Conservation (phyloP, 2,329 filamentous ascomycete genomes). For the Fusarium hainanense region DNA sequence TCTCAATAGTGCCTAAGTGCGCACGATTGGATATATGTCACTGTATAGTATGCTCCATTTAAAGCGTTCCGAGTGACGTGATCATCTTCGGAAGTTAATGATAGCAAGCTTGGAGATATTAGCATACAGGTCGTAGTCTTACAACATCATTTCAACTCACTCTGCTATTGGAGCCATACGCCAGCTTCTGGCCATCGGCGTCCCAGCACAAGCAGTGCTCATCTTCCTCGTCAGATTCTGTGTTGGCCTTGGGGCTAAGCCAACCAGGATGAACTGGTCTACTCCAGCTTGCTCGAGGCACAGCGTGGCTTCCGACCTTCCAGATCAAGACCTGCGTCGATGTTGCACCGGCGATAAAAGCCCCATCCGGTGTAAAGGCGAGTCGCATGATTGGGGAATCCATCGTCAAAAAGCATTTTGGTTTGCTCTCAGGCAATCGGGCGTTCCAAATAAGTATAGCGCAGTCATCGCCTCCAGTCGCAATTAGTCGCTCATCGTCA, state of each 20-base stretch:
- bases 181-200: constrained; percentile 68
- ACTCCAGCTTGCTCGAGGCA: constrained; percentile 71
- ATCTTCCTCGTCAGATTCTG: constrained; percentile 68
- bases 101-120: constrained; percentile 57
- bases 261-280: constrained; percentile 66
- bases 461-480: constrained; percentile 71
- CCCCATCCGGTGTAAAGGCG: constrained; percentile 71
- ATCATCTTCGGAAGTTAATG: constrained; percentile 61
- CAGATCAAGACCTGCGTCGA: constrained; percentile 70
- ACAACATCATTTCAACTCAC: constrained; percentile 58
- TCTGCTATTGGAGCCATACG: constrained; percentile 71
- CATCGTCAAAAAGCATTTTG: constrained; percentile 71
- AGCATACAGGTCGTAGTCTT: constrained; percentile 5
- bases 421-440: constrained; percentile 63
- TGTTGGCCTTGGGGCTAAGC: constrained; percentile 66
- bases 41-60: not conserved
- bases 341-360: constrained; percentile 71
- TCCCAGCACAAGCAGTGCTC: constrained; percentile 73
- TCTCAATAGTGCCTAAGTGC: not conserved
- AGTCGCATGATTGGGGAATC: constrained; percentile 67
- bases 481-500: constrained; percentile 67
- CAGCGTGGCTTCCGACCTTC: constrained; percentile 69
- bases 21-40: constrained; percentile 3
- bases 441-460: constrained; percentile 73
- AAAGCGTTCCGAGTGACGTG: not conserved